phyloP scores from a whole-genome alignment of 2,329 filamentous ascomycete species.

The Claviceps pazoutovae region DNA sequence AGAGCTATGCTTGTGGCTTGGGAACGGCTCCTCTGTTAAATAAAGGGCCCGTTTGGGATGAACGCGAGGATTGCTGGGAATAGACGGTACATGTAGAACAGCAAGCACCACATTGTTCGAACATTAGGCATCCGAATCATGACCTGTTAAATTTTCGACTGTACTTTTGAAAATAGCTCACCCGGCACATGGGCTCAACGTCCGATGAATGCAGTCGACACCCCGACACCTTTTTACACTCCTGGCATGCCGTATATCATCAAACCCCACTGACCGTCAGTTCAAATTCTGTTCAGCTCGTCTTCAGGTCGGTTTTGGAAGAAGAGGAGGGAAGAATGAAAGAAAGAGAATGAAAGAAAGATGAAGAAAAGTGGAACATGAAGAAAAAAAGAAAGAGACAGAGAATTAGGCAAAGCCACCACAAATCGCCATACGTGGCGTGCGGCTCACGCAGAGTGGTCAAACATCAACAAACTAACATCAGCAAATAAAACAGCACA shows the following conservation, averaged over 20 bases:
- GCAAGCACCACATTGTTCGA: neutral
- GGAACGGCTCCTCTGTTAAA: no score
- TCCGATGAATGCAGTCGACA: no score
- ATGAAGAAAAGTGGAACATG: neutral
- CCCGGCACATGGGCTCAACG: no score
- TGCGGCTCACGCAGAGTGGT: neutral
- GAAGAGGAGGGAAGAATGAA: neutral
- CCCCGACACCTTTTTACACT: no score
- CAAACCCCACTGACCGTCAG: no score
- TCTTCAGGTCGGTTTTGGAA: no score
- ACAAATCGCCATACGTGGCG: neutral
- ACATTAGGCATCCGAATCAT: neutral
- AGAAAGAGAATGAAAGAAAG: neutral
- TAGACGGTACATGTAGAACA: no score
- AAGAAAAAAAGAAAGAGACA: neutral
- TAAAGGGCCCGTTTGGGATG: no score
- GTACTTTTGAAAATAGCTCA: neutral
- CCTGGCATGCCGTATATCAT: no score
- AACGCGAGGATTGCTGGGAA: no score
- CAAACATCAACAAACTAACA: neutral
- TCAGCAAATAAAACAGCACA: neutral
- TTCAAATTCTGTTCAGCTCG: no score
- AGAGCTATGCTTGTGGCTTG: no score
- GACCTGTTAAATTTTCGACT: neutral
- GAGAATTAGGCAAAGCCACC: neutral